Conservation (phyloP, 1,284 basidiomycete species). For the Lignosus rhinocerotis region DNA sequence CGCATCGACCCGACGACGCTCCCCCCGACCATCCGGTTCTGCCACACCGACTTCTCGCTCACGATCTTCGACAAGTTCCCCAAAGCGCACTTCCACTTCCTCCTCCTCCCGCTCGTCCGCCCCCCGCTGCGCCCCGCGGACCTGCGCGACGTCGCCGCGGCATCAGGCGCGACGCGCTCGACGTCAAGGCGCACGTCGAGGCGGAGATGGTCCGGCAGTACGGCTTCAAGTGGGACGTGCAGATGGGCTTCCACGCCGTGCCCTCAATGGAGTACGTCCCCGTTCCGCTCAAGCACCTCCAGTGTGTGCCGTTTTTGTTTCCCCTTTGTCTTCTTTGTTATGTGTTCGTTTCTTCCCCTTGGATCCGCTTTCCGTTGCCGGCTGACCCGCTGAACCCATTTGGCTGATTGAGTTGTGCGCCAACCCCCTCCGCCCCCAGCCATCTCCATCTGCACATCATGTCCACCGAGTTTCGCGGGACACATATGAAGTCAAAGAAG, state of each 20-base stretch:
- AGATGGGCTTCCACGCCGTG: constrained; percentile 85
- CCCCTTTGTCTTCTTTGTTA: not conserved
- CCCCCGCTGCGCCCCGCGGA: constrained; percentile 37
- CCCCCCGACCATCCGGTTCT: constrained; percentile 62
- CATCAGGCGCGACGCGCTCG: constrained; percentile 56
- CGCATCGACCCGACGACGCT: constrained; percentile 49
- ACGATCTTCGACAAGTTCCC: constrained; percentile 86
- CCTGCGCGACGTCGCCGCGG: constrained; percentile 57
- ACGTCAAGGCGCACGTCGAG: constrained; percentile 65
- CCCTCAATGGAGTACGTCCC: constrained; percentile 72
- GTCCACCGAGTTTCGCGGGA: constrained; percentile 79
- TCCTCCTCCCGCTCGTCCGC: constrained; percentile 66
- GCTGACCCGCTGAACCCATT: not conserved
- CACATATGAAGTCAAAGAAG: constrained; percentile 84
- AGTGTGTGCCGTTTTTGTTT: constrained; percentile 10
- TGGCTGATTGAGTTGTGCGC: not conserved
- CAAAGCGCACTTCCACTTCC: constrained; percentile 85
- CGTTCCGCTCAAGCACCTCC: constrained; percentile 12
- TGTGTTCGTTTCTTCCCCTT: not conserved
- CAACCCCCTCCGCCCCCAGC: no score
- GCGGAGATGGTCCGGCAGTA: constrained; percentile 81
- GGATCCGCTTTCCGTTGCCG: not conserved
- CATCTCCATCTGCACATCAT: constrained; percentile 89
- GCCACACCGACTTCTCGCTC: constrained; percentile 59
- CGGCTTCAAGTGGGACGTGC: constrained; percentile 81